These are phyloP conservation scores for Talaromyces sp. DNA, from an alignment of 2,329 filamentous ascomycete genomes.

Conservation along the genomic window DNA sequence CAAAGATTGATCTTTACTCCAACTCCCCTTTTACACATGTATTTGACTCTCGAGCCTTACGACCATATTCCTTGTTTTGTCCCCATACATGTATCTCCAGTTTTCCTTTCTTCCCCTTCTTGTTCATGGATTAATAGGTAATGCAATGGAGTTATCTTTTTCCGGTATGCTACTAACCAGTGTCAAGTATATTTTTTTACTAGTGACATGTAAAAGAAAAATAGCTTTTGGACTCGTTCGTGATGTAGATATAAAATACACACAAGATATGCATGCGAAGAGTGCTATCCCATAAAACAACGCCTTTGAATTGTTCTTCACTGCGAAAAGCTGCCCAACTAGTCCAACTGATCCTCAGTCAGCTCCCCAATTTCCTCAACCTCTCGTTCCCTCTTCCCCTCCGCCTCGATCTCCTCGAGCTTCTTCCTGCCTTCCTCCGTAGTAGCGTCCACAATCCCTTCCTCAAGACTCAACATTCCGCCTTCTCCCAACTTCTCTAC, in stretches of 20 bases:
- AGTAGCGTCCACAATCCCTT: conserved; percentile 92
- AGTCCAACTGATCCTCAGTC: conserved; percentile 33
- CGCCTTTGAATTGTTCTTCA: background rate
- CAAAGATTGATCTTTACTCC: background rate
- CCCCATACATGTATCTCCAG: conserved; percentile 13
- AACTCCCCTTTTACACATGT: conserved; percentile 9
- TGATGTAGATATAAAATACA: background rate
- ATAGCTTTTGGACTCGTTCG: background rate
- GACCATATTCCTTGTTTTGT: conserved; percentile 15
- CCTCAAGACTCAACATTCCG: conserved; percentile 84
- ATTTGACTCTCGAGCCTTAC: conserved; percentile 17
- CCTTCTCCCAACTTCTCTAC: conserved; percentile 78
- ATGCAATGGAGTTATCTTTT: conserved; percentile 23
- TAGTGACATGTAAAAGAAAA: background rate
- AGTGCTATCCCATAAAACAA: background rate
- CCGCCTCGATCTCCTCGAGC: conserved; percentile 69
- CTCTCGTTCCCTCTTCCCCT: conserved; percentile 51
- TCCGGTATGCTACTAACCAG: background rate
- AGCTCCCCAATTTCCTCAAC: conserved; percentile 52
- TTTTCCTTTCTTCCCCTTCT: conserved; percentile 18
- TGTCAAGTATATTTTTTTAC: background rate
- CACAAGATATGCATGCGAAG: background rate
- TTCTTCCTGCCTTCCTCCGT: conserved; percentile 79
- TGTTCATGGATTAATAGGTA: conserved; percentile 20
- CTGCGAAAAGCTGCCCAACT: conserved; percentile 19